Conservation (phyloP, 2,329 filamentous ascomycete genomes). For the Epichloe sibirici region DNA sequence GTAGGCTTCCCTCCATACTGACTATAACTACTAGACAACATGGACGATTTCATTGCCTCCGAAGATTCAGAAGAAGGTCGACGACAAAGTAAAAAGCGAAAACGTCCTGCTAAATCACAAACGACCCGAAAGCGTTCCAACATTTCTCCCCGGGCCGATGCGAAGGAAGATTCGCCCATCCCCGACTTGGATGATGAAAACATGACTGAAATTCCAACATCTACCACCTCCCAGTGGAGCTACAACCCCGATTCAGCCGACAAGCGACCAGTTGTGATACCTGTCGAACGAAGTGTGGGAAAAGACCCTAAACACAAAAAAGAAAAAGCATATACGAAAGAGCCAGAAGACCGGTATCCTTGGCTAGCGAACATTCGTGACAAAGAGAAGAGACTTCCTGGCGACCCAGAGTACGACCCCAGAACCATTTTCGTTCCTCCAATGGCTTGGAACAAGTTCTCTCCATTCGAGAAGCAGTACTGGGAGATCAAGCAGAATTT, state of each 20-base stretch:
- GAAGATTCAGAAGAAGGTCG: constrained; percentile 67
- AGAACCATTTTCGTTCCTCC: constrained; percentile 85
- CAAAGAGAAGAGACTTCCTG: constrained; percentile 66
- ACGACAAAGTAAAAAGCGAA: constrained; percentile 57
- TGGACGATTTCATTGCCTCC: constrained; percentile 78
- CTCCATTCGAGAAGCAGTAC: constrained; percentile 93
- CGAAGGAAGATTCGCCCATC: constrained; percentile 23
- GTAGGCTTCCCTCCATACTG: background rate
- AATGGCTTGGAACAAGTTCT: constrained; percentile 67
- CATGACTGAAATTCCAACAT: constrained; percentile 45
- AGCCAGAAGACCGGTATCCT: constrained; percentile 75
- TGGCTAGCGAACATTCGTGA: constrained; percentile 84
- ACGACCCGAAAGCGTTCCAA: constrained; percentile 51
- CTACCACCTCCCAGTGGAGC: constrained; percentile 75
- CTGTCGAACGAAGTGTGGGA: constrained; percentile 15
- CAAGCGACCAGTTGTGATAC: constrained; percentile 23
- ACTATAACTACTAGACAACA: constrained; percentile 40
- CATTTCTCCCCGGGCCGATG: constrained; percentile 27
- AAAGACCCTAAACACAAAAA: constrained; percentile 34
- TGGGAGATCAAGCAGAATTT: constrained; percentile 99
- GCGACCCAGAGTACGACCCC: constrained; percentile 81
- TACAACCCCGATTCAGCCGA: constrained; percentile 39
- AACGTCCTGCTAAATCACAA: constrained; percentile 45
- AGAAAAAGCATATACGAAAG: constrained; percentile 64
- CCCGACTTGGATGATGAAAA: constrained; percentile 42